Percentiles rank a stretch among this genome's conserved stretches.
Conservation (phyloP, 1,139 yeast genomes). For the Candida sp. region DNA sequence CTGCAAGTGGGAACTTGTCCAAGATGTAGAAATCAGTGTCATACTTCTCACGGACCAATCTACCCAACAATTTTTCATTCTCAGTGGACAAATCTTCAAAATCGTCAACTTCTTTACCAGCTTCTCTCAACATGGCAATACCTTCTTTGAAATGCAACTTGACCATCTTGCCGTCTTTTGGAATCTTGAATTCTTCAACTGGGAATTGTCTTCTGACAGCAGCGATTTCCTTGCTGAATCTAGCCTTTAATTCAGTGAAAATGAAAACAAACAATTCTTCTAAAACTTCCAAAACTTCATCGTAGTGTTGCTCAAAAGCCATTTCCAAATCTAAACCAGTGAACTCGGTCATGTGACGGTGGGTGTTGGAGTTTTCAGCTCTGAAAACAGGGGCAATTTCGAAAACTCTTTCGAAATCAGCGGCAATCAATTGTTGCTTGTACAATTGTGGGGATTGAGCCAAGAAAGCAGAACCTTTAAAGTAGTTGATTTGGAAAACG, state of each 20-base stretch:
- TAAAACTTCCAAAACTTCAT: conserved; percentile 87
- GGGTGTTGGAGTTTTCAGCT: conserved; percentile 99
- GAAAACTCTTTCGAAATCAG: conserved; percentile 95
- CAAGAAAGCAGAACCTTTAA: conserved; percentile 89
- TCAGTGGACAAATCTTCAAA: conserved; percentile 93
- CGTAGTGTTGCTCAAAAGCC: conserved; percentile 98
- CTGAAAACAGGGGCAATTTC: conserved; percentile 98
- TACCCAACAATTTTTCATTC: conserved; percentile 92
- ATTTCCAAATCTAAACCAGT: conserved; percentile 97
- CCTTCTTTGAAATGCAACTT: conserved; percentile 92
- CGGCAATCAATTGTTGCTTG: conserved; percentile 97
- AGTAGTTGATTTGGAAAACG: conserved; percentile 92
- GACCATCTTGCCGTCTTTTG: conserved; percentile 90
- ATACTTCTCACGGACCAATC: conserved; percentile 88
- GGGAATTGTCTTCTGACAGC: conserved; percentile 95
- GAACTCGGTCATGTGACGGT: conserved; percentile 99
- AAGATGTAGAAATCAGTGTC: conserved; percentile 97
- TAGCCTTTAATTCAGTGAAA: conserved; percentile 77
- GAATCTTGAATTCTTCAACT: conserved; percentile 95
- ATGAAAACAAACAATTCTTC: conserved; percentile 89
- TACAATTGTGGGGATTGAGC: conserved; percentile 99
- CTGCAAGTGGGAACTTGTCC: conserved; percentile 96
- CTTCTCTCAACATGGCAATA: conserved; percentile 79
- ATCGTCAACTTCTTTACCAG: conserved; percentile 83
- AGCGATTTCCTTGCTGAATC: conserved; percentile 86